Base-by-base conservation (phyloP, 306 rosid genomes). In the Quercus parvula region DNA sequence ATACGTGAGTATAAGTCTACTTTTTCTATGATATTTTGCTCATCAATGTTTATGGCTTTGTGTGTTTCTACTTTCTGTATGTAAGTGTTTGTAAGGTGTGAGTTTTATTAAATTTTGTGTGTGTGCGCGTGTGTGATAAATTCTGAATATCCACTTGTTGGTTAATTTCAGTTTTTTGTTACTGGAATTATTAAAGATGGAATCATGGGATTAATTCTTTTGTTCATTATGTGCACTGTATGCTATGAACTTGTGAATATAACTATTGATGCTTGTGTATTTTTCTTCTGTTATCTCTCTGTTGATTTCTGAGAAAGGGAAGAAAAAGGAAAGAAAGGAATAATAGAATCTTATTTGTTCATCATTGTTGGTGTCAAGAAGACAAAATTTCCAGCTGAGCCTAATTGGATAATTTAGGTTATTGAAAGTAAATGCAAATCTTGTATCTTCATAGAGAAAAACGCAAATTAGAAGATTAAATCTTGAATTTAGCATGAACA, bases 1-100 rank as follows among this genome's bases (percentile, higher is more conserved):
- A 92, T 85, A 94, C 86, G 98, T 94, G 81, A 91, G 94, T 89
- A 68, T 33, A 68, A 35, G 72, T 14, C 27, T 4, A 68, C 5
- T 7, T 33, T 67, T 68, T 35, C 52, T 68, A 4, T 19, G 1
- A 10, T 35, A 41, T 41, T 41, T 41, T 19, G 51, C 49, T 38
- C 71, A 57, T 49, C 15, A 33, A 66, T 31, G 6, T 64, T 19
- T 1, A 13, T 64, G 15, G 10, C 18, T 49, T 30, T 74, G 22
- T 78, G 13, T 49, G 75, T 78, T 75, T 59, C 54, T 49, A 49
- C 15, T 38, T 66, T 17, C 71, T 66, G 9, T 66, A 66, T 17
- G 46, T 66, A 22, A 17, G 24, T 31, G 51, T 18, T 31, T 35
- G 17, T 33, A 7, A 62, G 27, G 38, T 63, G 69, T 33, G n/a